Percentiles rank a stretch among this genome's conserved stretches.
Evolutionary conservation across 1,284 basidiomycete genomes (phyloP).

Genomic region (Pseudozyma flocculosa): DNA sequence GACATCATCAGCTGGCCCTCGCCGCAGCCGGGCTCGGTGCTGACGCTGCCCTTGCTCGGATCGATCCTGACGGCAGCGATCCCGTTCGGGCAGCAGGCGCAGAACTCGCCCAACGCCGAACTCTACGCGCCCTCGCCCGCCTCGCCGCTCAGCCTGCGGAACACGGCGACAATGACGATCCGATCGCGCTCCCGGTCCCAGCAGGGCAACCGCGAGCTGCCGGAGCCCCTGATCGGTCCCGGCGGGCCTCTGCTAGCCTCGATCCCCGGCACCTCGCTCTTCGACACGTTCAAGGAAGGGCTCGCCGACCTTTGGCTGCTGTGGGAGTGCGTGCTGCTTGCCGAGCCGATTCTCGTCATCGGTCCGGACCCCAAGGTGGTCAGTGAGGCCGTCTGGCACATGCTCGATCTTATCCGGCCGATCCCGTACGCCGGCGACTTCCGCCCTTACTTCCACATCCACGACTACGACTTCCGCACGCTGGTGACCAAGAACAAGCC

Average conservation of each 20-base stretch:
- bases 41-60: constrained; percentile 45
- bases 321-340: constrained; percentile 72
- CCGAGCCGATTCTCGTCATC: constrained; percentile 78
- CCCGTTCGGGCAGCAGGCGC: constrained; percentile 47
- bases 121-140: constrained; percentile 2
- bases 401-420: constrained; percentile 82
- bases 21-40: constrained; percentile 42
- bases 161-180: constrained; percentile 24
- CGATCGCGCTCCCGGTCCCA: constrained; percentile 7
- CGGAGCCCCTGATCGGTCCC: constrained; percentile 24
- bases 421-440: constrained; percentile 83
- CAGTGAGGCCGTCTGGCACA: constrained; percentile 69
- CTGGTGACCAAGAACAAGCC: constrained; percentile 82
- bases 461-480: constrained; percentile 77
- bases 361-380: constrained; percentile 74
- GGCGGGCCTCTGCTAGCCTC: constrained; percentile 65
- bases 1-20: constrained; percentile 47
- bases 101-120: constrained; percentile 37
- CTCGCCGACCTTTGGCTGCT: constrained; percentile 71
- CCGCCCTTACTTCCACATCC: constrained; percentile 92
- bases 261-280: constrained; percentile 65
- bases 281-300: constrained; percentile 43
- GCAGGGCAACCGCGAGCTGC: constrained; percentile 13
- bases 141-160: constrained; percentile 9
- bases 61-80: constrained; percentile 37